Evolutionary conservation across 805 yeast genomes (phyloP), one percentile per base, ranked within the genome.

Genomic region (Kurtzmaniella fragi): DNA sequence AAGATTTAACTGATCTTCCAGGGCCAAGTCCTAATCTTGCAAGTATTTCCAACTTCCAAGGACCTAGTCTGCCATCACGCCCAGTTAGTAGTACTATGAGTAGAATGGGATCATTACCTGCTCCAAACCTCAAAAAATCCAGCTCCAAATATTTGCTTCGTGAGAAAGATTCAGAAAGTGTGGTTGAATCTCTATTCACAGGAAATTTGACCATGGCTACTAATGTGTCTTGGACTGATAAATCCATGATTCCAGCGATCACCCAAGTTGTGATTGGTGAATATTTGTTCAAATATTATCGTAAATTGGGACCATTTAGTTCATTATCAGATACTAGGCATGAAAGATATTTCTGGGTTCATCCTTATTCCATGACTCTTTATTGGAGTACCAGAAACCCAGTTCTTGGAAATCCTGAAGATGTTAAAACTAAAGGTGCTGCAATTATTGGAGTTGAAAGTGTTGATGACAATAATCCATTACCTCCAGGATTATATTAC

Each of bases 251-350:
- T 48, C 88, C 88, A 2, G 90, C 91, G 1, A 77, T 91, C 40
- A 84, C 97, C 0, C 97, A 91, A 61, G 85, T 93, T 3, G 89
- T 91, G 32, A 84, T 90, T 59, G 99, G 99, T 38, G 98, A 91
- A 56, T 86, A 80, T 47, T 67, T 90, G 42, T 82, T 73, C 75
- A 91, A 91, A 61, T 90, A 90, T 57, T 86, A 82, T 57, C 79
- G 93, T 42, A 78, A 80, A 44, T 62, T 84, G 38, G 90, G 90
- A 1, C 83, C 89, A 12, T 68, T 86, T 36, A 82, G 87, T 29
- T 73, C 83, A 1, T 72, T 87, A 15, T 76, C 91, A 0, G 93
- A 88, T 37, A 75, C 77, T 31, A 76, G 96, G 43, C 99, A 91
- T 55, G 93, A 84, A 54, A 75, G 97, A 47, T 91, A 78, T 64